Evolutionary conservation across 805 yeast species (phyloP), one percentile per base, ranked within the genome.

Genomic region (Maudiozyma bulderi): DNA sequence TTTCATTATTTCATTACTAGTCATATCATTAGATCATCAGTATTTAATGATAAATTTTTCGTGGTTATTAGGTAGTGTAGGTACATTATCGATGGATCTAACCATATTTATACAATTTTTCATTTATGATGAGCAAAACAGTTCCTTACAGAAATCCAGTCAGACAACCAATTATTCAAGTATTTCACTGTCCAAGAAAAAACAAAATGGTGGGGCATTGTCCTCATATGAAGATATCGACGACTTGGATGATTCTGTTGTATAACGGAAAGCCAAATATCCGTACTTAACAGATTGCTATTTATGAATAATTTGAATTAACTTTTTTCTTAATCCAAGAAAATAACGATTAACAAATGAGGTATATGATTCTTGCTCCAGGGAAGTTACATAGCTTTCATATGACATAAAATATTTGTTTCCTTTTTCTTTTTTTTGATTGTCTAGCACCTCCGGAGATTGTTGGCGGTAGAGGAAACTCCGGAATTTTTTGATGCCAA

Each of bases 61-160:
- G 26, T 91, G 99, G 99, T 73, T 91, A 48, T 80, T 90, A 6
- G 99, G 99, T 1, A 82, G 95, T 31, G 72, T 84, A 45, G 98
- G 98, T 13, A 90, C 99, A 3, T 73, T 91, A 54, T 70, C 75
- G 4, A 73, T 90, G 68, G 99, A 91, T 67, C 81, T 86, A 53
- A 73, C 84, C 40, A 91, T 90, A 20, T 89, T 91, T 57, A 65
- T 79, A 40, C 98, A 90, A 69, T 90, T 90, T 68, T 89, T 88
- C 75, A 57, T 81, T 32, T 91, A 90, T 67, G 80, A 62, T 29
- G 46, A 41, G 5, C 28, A 39, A 6, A 29, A 39, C 15, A 39
- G 30, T 43, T 9, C n/a, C n/a, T 28, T 43, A 8, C 15, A 32
- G 38, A n/a, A 32, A 14, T 13, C 42, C 14, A 20, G 8, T 5